Percentiles rank a stretch among this genome's conserved stretches.
phyloP scores from a whole-genome alignment of 257 asterid species.

The Primulina huaijiensis region DNA sequence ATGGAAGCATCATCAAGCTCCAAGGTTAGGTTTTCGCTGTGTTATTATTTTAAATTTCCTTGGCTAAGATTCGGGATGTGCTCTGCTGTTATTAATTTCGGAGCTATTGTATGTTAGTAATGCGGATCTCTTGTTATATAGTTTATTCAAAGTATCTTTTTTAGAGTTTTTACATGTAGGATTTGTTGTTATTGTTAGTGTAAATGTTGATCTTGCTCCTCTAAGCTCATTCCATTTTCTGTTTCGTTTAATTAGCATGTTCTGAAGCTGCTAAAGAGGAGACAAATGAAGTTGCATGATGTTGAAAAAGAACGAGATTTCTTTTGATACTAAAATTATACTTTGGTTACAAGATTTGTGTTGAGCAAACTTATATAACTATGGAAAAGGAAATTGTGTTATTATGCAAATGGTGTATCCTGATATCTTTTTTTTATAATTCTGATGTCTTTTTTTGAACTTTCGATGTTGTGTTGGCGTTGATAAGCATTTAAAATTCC shows the following conservation, averaged over 20 bases:
- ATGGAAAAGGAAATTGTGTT: not conserved
- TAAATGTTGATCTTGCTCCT: conserved; percentile 19
- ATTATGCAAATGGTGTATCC: not conserved
- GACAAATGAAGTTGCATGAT: not conserved
- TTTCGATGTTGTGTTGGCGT: not conserved
- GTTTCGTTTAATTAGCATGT: not conserved
- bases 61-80: not conserved
- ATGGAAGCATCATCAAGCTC: conserved; percentile 60
- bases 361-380: not conserved
- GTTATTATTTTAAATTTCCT: not conserved
- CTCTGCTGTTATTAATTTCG: not conserved
- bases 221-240: not conserved
- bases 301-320: not conserved
- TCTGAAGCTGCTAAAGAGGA: not conserved
- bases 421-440: not conserved
- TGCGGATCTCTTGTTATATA: not conserved
- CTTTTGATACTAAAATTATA: not conserved
- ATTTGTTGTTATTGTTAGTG: conserved; percentile 5
- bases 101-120: not conserved
- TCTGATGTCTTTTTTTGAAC: not conserved
- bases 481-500: conserved; percentile 3
- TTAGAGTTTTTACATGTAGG: not conserved
- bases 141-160: not conserved
- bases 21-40: conserved; percentile 32
- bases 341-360: not conserved